A percentile compares a stretch with the other conserved stretches of the same genome.
Conservation (phyloP, 2,329 filamentous ascomycete genomes). For the Chaetothyriales sp. region DNA sequence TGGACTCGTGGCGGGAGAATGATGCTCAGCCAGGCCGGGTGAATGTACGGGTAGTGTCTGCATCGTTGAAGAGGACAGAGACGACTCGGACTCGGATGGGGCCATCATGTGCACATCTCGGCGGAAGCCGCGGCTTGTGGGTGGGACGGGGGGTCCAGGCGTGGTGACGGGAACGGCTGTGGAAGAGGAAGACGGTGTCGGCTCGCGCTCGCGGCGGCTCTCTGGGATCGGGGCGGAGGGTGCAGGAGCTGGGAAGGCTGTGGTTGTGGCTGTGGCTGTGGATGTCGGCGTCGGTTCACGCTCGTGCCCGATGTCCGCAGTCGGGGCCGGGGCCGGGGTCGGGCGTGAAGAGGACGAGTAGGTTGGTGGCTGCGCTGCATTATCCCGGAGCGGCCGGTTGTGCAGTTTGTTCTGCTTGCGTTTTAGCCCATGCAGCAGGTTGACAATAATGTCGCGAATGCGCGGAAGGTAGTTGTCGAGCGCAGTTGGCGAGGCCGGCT, state of each 20-base stretch:
- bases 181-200: neutral
- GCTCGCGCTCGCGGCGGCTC: neutral
- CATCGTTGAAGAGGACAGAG: constrained; percentile 57
- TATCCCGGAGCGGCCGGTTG: constrained; percentile 20
- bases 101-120: constrained; percentile 10
- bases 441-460: constrained; percentile 98
- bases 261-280: neutral
- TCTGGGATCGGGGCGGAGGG: neutral
- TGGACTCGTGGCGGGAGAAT: constrained; percentile 15
- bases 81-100: constrained; percentile 30
- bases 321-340: too few relatives aligned
- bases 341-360: neutral
- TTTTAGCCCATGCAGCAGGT: constrained; percentile 86
- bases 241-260: constrained; percentile 1
- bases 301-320: neutral
- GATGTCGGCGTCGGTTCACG: neutral
- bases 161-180: constrained; percentile 1
- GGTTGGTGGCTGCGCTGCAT: neutral
- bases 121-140: constrained; percentile 8
- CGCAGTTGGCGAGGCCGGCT: constrained; percentile 86
- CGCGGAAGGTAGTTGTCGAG: constrained; percentile 84
- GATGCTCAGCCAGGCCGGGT: constrained; percentile 42
- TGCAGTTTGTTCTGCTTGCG: constrained; percentile 84
- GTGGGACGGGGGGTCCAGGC: neutral
- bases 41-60: constrained; percentile 62